phyloP scores from a whole-genome alignment of 2,329 filamentous ascomycete species.

The Pezicula radicicola region DNA sequence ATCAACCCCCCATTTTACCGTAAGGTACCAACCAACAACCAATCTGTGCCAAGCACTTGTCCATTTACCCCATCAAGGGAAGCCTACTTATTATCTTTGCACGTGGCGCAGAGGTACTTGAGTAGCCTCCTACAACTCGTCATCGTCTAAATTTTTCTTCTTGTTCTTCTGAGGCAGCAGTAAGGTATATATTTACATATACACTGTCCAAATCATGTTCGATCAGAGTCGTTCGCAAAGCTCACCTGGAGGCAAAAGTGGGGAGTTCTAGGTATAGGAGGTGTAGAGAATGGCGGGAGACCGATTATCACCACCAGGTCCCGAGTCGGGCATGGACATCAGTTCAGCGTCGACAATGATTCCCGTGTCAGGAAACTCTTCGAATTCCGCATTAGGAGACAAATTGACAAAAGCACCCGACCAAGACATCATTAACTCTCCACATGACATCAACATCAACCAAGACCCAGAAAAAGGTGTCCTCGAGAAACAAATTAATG shows the following conservation, averaged over 20 bases:
- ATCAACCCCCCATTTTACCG: too few species aligned
- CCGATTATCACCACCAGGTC: neutral
- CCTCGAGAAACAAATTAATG: slow-evolving; percentile 7
- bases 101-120: neutral
- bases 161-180: neutral
- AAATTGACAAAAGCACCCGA: too few species aligned
- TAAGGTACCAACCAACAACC: too few species aligned
- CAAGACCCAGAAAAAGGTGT: neutral
- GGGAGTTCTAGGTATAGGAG: neutral
- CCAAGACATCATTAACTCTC: neutral
- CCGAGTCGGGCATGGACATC: neutral
- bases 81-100: neutral
- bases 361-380: neutral
- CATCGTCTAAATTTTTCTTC: neutral
- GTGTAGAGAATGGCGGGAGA: neutral
- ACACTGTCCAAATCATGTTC: too few species aligned
- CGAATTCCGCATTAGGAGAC: neutral
- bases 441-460: neutral
- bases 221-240: too few species aligned
- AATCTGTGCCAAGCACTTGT: too few species aligned
- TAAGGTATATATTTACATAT: too few species aligned
- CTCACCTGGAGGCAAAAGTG: neutral
- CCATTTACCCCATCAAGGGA: neutral
- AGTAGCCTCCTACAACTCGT: neutral
- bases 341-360: neutral